A percentile compares a stretch with the other conserved stretches of the same genome.
These are phyloP conservation scores for Thecaphora frezii DNA, from an alignment of 1,284 basidiomycete species.

Conservation along the genomic window DNA sequence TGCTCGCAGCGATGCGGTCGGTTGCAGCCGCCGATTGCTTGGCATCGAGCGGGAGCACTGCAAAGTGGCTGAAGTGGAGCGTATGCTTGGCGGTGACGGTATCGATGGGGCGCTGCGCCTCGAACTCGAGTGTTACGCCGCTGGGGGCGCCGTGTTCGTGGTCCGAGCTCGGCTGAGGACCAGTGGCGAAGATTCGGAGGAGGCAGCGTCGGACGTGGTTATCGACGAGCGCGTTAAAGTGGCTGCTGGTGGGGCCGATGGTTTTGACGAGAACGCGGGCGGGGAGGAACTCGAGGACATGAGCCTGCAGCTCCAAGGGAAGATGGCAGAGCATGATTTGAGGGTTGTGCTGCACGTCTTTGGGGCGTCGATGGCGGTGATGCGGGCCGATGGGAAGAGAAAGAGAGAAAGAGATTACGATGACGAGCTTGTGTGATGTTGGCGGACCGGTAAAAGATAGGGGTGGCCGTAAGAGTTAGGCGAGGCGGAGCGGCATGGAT, in stretches of 20 bases:
- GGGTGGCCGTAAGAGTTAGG: too few relatives aligned
- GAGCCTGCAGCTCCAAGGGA: constrained; percentile 34
- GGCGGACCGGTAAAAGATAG: too few relatives aligned
- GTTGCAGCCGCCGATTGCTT: too few relatives aligned
- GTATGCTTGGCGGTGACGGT: constrained; percentile 45
- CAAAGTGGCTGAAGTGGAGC: constrained; percentile 42
- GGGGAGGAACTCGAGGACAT: constrained; percentile 37
- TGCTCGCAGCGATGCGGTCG: neutral
- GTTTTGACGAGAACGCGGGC: constrained; percentile 23
- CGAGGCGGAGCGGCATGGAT: too few relatives aligned
- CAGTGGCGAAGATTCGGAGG: constrained; percentile 18
- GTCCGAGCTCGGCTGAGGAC: constrained; percentile 5
- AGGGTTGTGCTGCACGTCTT: too few relatives aligned
- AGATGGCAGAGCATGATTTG: constrained; percentile 24
- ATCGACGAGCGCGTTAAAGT: constrained; percentile 34
- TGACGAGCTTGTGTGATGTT: too few relatives aligned
- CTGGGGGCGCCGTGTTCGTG: too few relatives aligned
- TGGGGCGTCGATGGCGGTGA: too few relatives aligned
- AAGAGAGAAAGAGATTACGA: too few relatives aligned
- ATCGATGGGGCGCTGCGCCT: constrained; percentile 47
- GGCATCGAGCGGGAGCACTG: too few relatives aligned
- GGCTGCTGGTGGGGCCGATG: constrained; percentile 27
- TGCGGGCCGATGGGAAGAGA: too few relatives aligned
- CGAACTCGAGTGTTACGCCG: constrained; percentile 28
- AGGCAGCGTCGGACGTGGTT: constrained; percentile 34